Evolutionary conservation across 352 stramenopile genomes (phyloP).

Genomic region (Phytophthora palmivora): DNA sequence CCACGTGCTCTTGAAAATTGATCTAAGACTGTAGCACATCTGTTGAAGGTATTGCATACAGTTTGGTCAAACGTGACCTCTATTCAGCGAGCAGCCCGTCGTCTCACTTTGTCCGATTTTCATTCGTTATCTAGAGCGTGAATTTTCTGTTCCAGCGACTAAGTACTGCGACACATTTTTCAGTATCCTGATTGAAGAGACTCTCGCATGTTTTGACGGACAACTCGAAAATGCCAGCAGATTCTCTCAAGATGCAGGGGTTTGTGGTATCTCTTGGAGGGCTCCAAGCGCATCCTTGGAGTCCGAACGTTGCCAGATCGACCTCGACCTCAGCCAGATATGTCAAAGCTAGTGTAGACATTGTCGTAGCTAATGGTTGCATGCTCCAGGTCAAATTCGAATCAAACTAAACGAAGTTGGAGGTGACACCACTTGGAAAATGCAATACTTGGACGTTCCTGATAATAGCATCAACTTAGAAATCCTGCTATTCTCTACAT

Average conservation of each 20-base stretch:
- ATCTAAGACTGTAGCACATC: background rate
- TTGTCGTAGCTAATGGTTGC: too few species aligned
- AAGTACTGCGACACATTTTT: background rate
- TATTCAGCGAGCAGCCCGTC: too few species aligned
- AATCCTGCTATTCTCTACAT: too few species aligned
- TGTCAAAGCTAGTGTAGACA: background rate
- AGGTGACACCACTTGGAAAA: too few species aligned
- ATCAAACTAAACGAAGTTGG: background rate
- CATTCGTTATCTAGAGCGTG: background rate
- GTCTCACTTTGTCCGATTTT: background rate
- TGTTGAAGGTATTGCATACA: background rate
- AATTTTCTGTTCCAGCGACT: background rate
- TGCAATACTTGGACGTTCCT: too few species aligned
- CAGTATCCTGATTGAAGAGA: slow-evolving; percentile 7
- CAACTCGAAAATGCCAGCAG: background rate
- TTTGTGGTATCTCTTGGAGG: background rate
- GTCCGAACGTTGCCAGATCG: slow-evolving; percentile 1
- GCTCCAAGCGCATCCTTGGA: slow-evolving; percentile 4
- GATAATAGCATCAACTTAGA: too few species aligned
- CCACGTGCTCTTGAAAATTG: background rate
- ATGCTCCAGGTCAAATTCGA: slow-evolving; percentile 11
- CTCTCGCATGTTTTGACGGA: background rate
- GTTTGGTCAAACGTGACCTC: background rate
- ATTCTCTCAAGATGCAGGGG: background rate
- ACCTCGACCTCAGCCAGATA: background rate